Base-by-base conservation (phyloP, 768 basidiomycete species). In the Suillus alpinus region DNA sequence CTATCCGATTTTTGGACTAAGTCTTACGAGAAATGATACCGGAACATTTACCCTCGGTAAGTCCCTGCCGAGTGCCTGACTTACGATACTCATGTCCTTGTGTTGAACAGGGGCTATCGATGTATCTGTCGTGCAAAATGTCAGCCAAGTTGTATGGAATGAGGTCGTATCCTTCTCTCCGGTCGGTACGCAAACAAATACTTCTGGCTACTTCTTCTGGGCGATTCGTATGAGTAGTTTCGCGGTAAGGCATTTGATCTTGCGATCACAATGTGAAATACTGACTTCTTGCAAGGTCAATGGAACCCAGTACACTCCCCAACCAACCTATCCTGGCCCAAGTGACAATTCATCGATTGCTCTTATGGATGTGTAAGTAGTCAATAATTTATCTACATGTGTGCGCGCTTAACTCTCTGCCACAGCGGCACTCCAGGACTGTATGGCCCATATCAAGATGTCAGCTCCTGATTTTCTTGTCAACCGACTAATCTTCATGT, bases 391-490 rank as follows among this genome's bases (percentile, higher is more conserved):
- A 47, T 47, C 56, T 52, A 32, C 26, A 26, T 26, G 3, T 56
- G 59, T 43, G 58, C 37, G 23, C 16, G 16, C 53, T 18, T 16
- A 50, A 20, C 39, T 69, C n/a, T 26, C 16, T 40, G 32, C 13
- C 31, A 34, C 61, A 92, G 91, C 44, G 91, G 91, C 31, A 80
- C 88, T 4, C 66, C 82, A 39, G 91, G 90, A 3, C 78, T 93
- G 34, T 89, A 84, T 66, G 91, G 91, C 3, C 88, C 91, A n/a
- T 87, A 83, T 67, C 84, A 86, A 72, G 91, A 92, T 71, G 91
- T 91, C 66, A 53, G 84, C 67, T 46, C 29, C 29, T 44, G 20
- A 29, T 12, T 29, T 26, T 36, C 12, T 43, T 6, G 31, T 46
- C 12, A 14, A 32, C 20, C 1, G 50, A 36, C 36, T 59, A 40